Conservation (phyloP, 176 grass and related monocot genomes). For the Alopecurus myosuroides region DNA sequence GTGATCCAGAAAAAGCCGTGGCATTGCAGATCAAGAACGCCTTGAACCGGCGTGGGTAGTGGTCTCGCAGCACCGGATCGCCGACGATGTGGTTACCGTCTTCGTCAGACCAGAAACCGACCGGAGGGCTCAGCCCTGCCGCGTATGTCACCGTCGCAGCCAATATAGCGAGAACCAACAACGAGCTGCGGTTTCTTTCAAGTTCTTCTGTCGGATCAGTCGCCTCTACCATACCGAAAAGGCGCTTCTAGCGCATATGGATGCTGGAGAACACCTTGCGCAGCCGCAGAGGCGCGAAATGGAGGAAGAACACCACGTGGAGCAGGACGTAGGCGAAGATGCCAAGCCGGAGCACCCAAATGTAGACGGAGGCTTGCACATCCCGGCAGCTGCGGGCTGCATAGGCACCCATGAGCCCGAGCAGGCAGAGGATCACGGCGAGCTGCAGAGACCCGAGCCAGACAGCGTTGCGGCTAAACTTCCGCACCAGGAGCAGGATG, state of each 20-base stretch:
- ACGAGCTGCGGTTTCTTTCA: constrained; percentile 25
- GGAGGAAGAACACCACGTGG: constrained; percentile 34
- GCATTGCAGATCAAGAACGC: constrained; percentile 40
- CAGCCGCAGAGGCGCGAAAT: constrained; percentile 18
- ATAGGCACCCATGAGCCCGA: constrained; percentile 48
- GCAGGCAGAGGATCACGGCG: constrained; percentile 27
- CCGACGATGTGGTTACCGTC: constrained; percentile 11
- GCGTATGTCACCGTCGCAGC: constrained; percentile 30
- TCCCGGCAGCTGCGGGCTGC: constrained; percentile 50
- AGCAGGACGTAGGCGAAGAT: constrained; percentile 39
- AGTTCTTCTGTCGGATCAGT: background rate
- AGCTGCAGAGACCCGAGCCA: constrained; percentile 46
- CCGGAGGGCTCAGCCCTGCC: constrained; percentile 35
- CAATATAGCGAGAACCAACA: constrained; percentile 36
- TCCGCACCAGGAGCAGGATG: background rate
- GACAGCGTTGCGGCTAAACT: constrained; percentile 10
- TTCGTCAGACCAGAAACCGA: constrained; percentile 30
- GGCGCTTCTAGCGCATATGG: background rate
- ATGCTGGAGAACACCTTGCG: background rate
- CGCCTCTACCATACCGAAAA: too few relatives aligned
- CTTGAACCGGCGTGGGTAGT: constrained; percentile 34
- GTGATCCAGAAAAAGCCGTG: constrained; percentile 33
- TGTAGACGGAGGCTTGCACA: constrained; percentile 33
- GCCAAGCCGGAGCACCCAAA: constrained; percentile 38
- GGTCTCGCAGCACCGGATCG: constrained; percentile 25